phyloP scores from a whole-genome alignment of 352 stramenopile species.

The Albugo laibachii region DNA sequence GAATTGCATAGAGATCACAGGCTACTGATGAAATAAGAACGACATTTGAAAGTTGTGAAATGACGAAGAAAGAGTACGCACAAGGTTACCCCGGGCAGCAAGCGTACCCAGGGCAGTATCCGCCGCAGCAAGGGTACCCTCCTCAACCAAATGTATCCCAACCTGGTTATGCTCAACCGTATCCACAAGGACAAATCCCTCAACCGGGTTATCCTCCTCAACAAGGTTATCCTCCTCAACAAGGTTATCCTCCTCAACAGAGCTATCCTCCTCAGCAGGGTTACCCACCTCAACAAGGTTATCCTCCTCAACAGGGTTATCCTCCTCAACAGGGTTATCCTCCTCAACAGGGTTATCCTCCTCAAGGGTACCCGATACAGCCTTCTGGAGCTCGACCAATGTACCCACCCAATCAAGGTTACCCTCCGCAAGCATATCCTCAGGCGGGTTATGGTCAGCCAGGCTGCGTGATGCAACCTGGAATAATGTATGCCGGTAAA shows the following conservation, averaged over 20 bases:
- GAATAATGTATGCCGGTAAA: conserved; percentile 9
- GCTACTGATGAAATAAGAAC: no score
- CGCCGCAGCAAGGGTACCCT: conserved; percentile 2
- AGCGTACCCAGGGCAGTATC: conserved; percentile 12
- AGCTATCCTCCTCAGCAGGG: conserved; percentile 11
- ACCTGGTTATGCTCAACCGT: background rate
- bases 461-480: conserved; percentile 11
- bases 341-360: conserved; percentile 11
- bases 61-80: conserved; percentile 15
- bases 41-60: no score
- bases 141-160: background rate
- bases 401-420: conserved; percentile 7
- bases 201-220: background rate
- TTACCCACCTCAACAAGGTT: conserved; percentile 8
- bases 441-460: conserved; percentile 8
- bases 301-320: conserved; percentile 13
- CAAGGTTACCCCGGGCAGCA: conserved; percentile 16
- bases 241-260: background rate
- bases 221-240: background rate
- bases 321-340: conserved; percentile 16
- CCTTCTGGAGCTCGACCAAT: background rate
- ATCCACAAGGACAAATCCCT: background rate
- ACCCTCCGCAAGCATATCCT: conserved; percentile 11
- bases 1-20: no score
- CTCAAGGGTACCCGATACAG: conserved; percentile 6